A percentile compares a stretch with the other conserved stretches of the same genome.
These are phyloP conservation scores for Albatrellus ellisii DNA, from an alignment of 768 basidiomycete species.

Conservation along the genomic window DNA sequence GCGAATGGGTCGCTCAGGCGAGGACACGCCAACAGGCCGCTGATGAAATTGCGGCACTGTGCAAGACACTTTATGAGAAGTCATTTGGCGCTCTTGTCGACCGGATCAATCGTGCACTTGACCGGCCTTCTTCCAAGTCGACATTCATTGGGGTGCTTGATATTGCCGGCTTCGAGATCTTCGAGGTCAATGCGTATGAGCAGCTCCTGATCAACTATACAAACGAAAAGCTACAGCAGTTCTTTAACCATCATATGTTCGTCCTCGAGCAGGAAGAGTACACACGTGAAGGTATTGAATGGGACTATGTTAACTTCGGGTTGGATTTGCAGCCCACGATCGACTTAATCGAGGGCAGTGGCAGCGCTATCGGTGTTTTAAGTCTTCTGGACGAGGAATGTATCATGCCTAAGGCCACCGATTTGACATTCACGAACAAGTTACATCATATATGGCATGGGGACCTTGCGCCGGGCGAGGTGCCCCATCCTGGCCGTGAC, in stretches of 20 bases:
- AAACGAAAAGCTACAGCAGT: constrained; percentile 96
- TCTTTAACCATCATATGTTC: constrained; percentile 99
- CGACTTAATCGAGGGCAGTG: constrained; percentile 82
- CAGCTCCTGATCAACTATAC: constrained; percentile 98
- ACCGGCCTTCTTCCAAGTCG: constrained; percentile 82
- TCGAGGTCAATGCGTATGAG: constrained; percentile 89
- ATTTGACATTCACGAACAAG: constrained; percentile 90
- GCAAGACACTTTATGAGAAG: constrained; percentile 96
- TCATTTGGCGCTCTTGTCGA: constrained; percentile 91
- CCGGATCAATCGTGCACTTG: constrained; percentile 86
- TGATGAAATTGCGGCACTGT: constrained; percentile 82
- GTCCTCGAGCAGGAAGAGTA: constrained; percentile 99
- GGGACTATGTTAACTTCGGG: constrained; percentile 98
- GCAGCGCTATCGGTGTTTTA: constrained; percentile 71
- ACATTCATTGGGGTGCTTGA: constrained; percentile 97
- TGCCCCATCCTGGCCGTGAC: constrained; percentile 55
- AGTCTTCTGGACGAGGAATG: constrained; percentile 95
- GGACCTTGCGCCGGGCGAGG: constrained; percentile 29
- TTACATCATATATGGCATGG: constrained; percentile 66
- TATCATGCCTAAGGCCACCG: constrained; percentile 99
- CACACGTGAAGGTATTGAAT: constrained; percentile 88
- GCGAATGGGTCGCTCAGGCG: constrained; percentile 95
- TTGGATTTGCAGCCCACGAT: constrained; percentile 96
- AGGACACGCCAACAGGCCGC: constrained; percentile 84
- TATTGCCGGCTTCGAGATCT: constrained; percentile 99